These are phyloP conservation scores for Calcarisporium arbuscula DNA, from an alignment of 2,329 filamentous ascomycete genomes.

Conservation along the genomic window DNA sequence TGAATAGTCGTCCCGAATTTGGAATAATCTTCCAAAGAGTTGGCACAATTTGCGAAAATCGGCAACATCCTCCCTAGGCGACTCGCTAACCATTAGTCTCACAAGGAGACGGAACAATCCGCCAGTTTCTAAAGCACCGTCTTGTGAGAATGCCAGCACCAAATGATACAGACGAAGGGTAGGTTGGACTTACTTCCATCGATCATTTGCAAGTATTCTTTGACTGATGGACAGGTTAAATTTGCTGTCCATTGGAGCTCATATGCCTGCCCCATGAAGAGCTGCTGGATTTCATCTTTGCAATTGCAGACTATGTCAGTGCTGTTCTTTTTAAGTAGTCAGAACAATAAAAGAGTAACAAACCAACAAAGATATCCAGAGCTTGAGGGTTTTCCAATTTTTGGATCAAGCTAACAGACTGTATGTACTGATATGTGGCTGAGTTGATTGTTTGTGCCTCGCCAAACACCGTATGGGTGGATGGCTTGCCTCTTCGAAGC, in stretches of 20 bases:
- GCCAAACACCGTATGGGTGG: conserved; percentile 79
- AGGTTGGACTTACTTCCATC: no score
- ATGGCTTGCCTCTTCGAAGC: conserved; percentile 71
- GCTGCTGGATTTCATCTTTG: conserved; percentile 12
- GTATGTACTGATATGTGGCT: conserved; percentile 75
- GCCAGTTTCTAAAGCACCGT: no score
- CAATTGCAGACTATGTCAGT: no score
- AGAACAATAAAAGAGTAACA: no score
- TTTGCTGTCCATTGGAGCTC: conserved; percentile 21
- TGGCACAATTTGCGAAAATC: background rate
- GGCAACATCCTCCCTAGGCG: no score
- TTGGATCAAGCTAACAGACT: no score
- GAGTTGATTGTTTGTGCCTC: conserved; percentile 85
- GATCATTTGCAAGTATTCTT: conserved; percentile 23
- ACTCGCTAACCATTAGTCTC: conserved; percentile 15
- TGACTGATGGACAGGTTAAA: conserved; percentile 11
- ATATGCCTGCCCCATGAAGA: conserved; percentile 20
- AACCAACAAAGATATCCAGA: no score
- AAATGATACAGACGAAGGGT: no score
- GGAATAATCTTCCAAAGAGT: conserved; percentile 23
- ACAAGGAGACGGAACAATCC: conserved; percentile 14
- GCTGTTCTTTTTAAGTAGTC: no score
- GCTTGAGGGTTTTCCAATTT: no score
- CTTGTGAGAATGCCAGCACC: no score
- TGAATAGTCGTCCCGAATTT: conserved; percentile 27